Conservation (phyloP, 1,139 yeast species). For the Suhomyces coccinellae region DNA sequence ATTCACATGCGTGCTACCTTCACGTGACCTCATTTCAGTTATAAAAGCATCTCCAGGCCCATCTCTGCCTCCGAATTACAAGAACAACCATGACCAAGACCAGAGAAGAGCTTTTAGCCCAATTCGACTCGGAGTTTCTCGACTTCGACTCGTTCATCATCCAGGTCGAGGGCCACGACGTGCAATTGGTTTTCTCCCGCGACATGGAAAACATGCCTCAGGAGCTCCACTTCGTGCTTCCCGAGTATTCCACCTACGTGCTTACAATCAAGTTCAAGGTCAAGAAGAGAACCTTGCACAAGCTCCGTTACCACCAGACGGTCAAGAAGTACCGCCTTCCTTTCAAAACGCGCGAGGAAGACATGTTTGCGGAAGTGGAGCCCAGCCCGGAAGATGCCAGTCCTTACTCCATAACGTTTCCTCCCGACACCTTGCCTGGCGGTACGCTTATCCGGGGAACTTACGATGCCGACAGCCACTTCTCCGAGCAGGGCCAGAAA, state of each 20-base stretch:
- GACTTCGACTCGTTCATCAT: slow-evolving; percentile 29
- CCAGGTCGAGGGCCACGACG: slow-evolving; percentile 29
- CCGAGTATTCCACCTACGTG: slow-evolving; percentile 34
- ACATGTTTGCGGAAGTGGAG: slow-evolving; percentile 21
- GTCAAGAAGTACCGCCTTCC: slow-evolving; percentile 35
- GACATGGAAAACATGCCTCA: slow-evolving; percentile 34
- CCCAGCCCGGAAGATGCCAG: slow-evolving; percentile 20
- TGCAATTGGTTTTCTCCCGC: slow-evolving; percentile 21
- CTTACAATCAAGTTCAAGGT: slow-evolving; percentile 32
- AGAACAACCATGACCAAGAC: slow-evolving; percentile 6
- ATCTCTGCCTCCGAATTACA: not conserved
- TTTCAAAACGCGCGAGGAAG: slow-evolving; percentile 28
- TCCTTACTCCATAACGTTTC: slow-evolving; percentile 25
- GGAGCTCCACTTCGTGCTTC: slow-evolving; percentile 29
- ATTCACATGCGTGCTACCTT: too few species aligned
- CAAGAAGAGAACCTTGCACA: slow-evolving; percentile 24
- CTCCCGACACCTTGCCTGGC: slow-evolving; percentile 36
- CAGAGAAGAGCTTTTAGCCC: slow-evolving; percentile 19
- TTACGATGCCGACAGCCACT: slow-evolving; percentile 31
- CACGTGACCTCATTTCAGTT: too few species aligned
- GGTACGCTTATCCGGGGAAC: slow-evolving; percentile 37
- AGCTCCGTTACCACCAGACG: slow-evolving; percentile 34
- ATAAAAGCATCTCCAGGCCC: too few species aligned
- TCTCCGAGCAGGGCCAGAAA: slow-evolving; percentile 28
- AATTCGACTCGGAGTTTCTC: slow-evolving; percentile 27